Evolutionary conservation across 495 filamentous ascomycete genomes (phyloP), one percentile per base, ranked within the genome.

Genomic region (Penicillium lividum): DNA sequence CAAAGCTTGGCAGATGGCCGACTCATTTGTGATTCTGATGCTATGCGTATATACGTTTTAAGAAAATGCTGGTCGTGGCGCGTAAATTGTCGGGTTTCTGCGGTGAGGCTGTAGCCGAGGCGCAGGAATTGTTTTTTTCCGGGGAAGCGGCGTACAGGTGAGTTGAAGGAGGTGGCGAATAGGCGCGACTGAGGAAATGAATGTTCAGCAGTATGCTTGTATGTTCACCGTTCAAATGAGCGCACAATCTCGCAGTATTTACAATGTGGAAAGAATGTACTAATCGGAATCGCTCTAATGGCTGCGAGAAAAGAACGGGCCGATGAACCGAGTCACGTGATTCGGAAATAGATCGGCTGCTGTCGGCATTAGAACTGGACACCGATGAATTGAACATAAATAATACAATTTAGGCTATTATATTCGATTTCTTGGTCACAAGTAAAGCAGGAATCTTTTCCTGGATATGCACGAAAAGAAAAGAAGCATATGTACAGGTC

Each of bases 1-100:
- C 72, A 71, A 34, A 76, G 59, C 57, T 65, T 73, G 30, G 65
- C 65, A 29, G 73, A 69, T 15, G 69, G 59, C 27, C 68, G 67
- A 52, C 68, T 76, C 72, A 76, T 75, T 60, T 53, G 60, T 33
- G 34, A 43, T 46, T 46, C 9, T 4, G 40, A 28, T 44, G 9
- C 31, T 43, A 47, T 45, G 22, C 15, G 54, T 62, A 48, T 54
- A 46, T 50, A 36, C 50, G 30, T 11, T 29, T 40, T 22, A 38
- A 29, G 15, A 11, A 11, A 47, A 16, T 48, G 36, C n/a, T 22
- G 16, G 54, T 53, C 30, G 30, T 15, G 38, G 38, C 38, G 38
- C 38, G 38, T 40, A 13, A n/a, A 40, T 40, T 40, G 38, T 40
- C 38, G 38, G 38, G 11, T n/a, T 13, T 13, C 15, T 40, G 10